Base-by-base conservation (phyloP, 202 grass and related monocot species). In the Panicum hallii region DNA sequence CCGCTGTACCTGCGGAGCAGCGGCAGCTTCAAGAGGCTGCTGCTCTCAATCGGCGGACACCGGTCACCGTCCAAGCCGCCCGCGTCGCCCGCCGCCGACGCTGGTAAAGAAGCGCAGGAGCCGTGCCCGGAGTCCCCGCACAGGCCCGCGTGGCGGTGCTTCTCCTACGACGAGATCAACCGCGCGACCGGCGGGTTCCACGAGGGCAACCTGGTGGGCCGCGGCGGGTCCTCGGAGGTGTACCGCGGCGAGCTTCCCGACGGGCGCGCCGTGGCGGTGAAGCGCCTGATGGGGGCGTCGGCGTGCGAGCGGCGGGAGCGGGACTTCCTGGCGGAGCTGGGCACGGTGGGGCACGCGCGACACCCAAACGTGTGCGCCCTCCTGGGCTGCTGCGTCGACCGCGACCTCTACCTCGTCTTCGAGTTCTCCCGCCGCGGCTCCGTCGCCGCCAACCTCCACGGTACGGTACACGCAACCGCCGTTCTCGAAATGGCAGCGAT, bases 331-430 rank as follows among this genome's bases (percentile, higher is more conserved):
- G 91, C 90, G 53, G 97, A 99, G 82, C 93, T 99, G 12, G 97
- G 97, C 56, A 90, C 93, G 13, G 84, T 99, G 19, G 93, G 90
- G 1, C 97, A 99, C 63, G 97, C 89, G 40, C 36, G 69, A 1
- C 97, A 99, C 82, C 90, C 93, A 75, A 99, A 99, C 89, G 91
- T 99, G 65, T 97, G 87, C 52, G 75, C 45, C 17, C 90, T 99
- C 62, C 83, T 99, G 2, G 97, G 97, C 1, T 99, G 93, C 83
- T 99, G 97, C 87, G 83, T 99, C 54, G 97, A 99, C 88, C 86
- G 67, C 10, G 97, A 91, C 63, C 88, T 96, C 66, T 95, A 94
- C 83, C 85, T 99, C 68, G 79, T 99, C 86, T 97, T 99, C 83
- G 79, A 88, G 38, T 91, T 97, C 88, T 97, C 91, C 6, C 77